phyloP scores from a whole-genome alignment of 192 early-diverging fungal species.

The Dissophora ornata region DNA sequence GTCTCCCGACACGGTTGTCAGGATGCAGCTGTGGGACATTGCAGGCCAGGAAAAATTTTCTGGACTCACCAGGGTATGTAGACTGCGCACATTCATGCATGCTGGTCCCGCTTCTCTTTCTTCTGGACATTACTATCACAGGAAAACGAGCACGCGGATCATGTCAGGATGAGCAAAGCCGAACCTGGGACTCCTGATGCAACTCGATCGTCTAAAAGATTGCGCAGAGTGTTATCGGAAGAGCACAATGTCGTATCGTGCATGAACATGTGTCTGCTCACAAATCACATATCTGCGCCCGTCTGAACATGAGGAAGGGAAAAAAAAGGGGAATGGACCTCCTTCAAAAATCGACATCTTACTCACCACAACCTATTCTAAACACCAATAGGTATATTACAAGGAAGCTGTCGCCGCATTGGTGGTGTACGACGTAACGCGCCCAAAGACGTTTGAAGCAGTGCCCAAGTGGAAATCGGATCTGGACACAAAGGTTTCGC shows the following conservation, averaged over 20 bases:
- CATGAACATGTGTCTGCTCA: conserved; percentile 14
- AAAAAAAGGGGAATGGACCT: conserved; percentile 1
- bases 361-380: no score
- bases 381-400: conserved; percentile 72
- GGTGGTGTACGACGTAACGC: conserved; percentile 69
- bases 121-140: no score
- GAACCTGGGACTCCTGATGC: no score
- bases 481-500: conserved; percentile 65
- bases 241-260: neutral
- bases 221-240: neutral
- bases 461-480: conserved; percentile 69
- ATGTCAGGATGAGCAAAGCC: no score
- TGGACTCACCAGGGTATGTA: conserved; percentile 64
- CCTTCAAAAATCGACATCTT: no score
- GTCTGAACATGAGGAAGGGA: no score
- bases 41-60: conserved; percentile 73
- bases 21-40: conserved; percentile 74
- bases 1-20: conserved; percentile 63
- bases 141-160: no score
- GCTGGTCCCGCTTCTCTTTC: no score
- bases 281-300: neutral
- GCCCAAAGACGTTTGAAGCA: conserved; percentile 67
- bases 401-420: conserved; percentile 70
- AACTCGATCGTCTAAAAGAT: no score
- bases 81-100: no score